A percentile compares a stretch with the other conserved stretches of the same genome.
Evolutionary conservation across 2,329 filamentous ascomycete genomes (phyloP).

Genomic region (Aspergillus ochraceoroseus): DNA sequence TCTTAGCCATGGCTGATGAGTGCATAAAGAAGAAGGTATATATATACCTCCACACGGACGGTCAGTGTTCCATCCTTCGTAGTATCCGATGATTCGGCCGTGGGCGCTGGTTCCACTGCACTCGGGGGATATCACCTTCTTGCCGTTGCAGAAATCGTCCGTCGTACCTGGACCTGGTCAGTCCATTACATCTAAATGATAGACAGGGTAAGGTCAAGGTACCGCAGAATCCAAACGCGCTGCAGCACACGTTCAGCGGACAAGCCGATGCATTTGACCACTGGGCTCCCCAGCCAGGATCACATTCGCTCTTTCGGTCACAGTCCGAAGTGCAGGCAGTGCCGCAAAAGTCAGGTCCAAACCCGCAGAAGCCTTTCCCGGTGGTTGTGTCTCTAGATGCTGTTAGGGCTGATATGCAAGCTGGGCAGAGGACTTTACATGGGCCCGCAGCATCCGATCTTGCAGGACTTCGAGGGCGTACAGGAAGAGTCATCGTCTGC

Average conservation of each 20-base stretch:
- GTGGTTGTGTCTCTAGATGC: conserved; percentile 9
- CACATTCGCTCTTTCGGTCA: conserved; percentile 24
- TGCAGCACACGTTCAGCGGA: conserved; percentile 33
- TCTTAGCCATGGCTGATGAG: too few species aligned
- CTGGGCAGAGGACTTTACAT: neutral
- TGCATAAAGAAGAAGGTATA: neutral
- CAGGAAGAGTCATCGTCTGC: neutral
- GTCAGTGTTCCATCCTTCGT: conserved; percentile 31
- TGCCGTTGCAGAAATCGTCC: conserved; percentile 14
- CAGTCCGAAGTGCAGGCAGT: conserved; percentile 19
- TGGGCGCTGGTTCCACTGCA: conserved; percentile 9
- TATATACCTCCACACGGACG: conserved; percentile 21
- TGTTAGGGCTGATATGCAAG: neutral
- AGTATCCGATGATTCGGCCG: conserved; percentile 34
- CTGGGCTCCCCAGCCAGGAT: conserved; percentile 23
- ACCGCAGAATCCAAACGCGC: conserved; percentile 21
- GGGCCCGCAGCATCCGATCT: conserved; percentile 6
- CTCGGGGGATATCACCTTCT: conserved; percentile 12
- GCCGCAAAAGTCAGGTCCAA: conserved; percentile 16
- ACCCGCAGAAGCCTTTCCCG: conserved; percentile 14
- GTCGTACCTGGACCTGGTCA: conserved; percentile 5
- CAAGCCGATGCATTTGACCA: conserved; percentile 19
- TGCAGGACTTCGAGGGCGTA: neutral
- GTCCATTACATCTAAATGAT: too few species aligned
- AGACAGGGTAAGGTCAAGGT: too few species aligned